Evolutionary conservation across 2,329 filamentous ascomycete species (phyloP).

Genomic region (Arthroderma sp.): DNA sequence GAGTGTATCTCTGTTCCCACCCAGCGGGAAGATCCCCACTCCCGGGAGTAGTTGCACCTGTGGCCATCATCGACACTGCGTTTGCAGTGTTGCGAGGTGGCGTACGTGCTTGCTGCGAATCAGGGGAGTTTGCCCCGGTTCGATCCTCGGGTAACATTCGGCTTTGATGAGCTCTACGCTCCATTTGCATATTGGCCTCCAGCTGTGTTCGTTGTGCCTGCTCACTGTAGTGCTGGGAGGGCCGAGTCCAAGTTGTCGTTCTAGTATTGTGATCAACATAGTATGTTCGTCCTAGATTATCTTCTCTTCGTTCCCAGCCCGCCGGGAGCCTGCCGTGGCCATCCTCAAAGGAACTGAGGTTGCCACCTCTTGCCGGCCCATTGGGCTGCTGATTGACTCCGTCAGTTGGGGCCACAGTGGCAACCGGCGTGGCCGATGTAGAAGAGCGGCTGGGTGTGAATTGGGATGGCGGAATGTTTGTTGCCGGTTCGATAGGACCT

Average conservation of each 20-base stretch:
- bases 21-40: conserved; percentile 88
- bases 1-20: conserved; percentile 93
- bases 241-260: conserved; percentile 91
- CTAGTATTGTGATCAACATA: conserved; percentile 97
- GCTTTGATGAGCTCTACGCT: conserved; percentile 87
- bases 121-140: conserved; percentile 72
- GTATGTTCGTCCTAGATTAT: conserved; percentile 88
- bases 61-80: conserved; percentile 78
- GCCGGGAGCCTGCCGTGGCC: conserved; percentile 81
- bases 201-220: conserved; percentile 64
- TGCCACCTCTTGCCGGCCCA: conserved; percentile 35
- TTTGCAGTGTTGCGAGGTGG: conserved; percentile 37
- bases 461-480: conserved; percentile 20
- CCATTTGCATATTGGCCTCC: conserved; percentile 83
- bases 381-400: conserved; percentile 25
- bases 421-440: conserved; percentile 24
- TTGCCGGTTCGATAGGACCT: conserved; percentile 18
- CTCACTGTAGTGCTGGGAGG: conserved; percentile 63
- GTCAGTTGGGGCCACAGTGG: conserved; percentile 27
- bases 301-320: conserved; percentile 92
- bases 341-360: conserved; percentile 84
- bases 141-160: conserved; percentile 90
- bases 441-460: conserved; percentile 23
- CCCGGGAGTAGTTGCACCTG: conserved; percentile 83
- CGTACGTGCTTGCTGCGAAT: conserved; percentile 29